A percentile compares a stretch with the other conserved stretches of the same genome.
Evolutionary conservation across 2,329 filamentous ascomycete genomes (phyloP).

Genomic region (Fusarium fujikuroi): DNA sequence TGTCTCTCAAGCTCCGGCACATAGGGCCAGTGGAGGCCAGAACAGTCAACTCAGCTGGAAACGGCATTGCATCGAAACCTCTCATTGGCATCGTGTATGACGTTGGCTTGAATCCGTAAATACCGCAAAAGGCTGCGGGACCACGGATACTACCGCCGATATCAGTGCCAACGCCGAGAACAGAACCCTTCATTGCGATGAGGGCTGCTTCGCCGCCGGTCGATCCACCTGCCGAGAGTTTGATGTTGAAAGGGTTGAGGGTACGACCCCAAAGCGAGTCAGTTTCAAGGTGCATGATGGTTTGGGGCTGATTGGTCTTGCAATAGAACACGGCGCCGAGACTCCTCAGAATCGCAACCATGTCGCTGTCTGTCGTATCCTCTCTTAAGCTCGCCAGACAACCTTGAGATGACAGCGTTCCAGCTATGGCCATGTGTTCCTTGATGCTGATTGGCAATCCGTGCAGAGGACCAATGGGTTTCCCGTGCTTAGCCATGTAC

Average conservation of each 20-base stretch:
- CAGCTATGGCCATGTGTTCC: constrained; percentile 27
- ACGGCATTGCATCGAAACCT: constrained; percentile 35
- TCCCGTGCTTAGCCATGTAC: constrained; percentile 8
- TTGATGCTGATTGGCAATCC: constrained; percentile 29
- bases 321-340: constrained; percentile 72
- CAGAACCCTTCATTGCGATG: constrained; percentile 45
- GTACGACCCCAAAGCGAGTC: constrained; percentile 71
- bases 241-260: constrained; percentile 67
- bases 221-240: constrained; percentile 68
- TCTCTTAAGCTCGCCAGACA: constrained; percentile 6
- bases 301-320: constrained; percentile 73
- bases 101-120: neutral
- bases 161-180: neutral
- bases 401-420: neutral
- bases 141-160: neutral
- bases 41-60: constrained; percentile 48
- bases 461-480: constrained; percentile 25
- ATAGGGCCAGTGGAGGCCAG: constrained; percentile 5
- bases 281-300: constrained; percentile 55
- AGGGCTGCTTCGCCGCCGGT: constrained; percentile 63
- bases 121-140: neutral
- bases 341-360: constrained; percentile 65
- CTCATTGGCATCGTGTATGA: neutral
- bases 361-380: constrained; percentile 33
- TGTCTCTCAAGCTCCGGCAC: neutral